Percentiles rank a stretch among this genome's conserved stretches.
Conservation (phyloP, 768 basidiomycete genomes). For the Leccinum arenicola region DNA sequence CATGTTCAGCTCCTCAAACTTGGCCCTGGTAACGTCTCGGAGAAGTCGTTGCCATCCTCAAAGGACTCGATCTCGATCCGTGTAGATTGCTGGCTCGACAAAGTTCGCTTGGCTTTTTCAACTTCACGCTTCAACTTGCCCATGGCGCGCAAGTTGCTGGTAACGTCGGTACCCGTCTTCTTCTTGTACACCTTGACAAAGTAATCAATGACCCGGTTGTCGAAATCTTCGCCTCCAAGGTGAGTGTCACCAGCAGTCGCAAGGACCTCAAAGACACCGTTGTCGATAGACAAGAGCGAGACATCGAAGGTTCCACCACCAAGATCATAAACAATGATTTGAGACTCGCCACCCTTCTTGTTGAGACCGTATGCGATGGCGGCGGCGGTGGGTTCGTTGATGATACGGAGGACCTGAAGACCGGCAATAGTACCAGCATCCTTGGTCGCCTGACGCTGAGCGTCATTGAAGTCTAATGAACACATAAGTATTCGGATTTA, state of each 20-base stretch:
- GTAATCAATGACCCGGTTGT: conserved; percentile 90
- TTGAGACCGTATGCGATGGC: conserved; percentile 98
- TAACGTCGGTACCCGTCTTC: conserved; percentile 85
- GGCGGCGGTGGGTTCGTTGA: conserved; percentile 97
- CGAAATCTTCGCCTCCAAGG: conserved; percentile 95
- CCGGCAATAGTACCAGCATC: conserved; percentile 96
- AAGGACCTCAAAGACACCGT: conserved; percentile 88
- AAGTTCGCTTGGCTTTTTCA: conserved; percentile 92
- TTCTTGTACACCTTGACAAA: conserved; percentile 89
- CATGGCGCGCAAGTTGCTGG: conserved; percentile 76
- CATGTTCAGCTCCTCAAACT: conserved; percentile 98
- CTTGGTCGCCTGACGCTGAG: conserved; percentile 98
- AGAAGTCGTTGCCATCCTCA: conserved; percentile 95
- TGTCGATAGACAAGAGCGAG: conserved; percentile 91
- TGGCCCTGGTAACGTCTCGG: conserved; percentile 96
- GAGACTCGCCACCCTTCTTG: conserved; percentile 91
- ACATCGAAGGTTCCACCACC: conserved; percentile 99
- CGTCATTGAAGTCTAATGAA: conserved; percentile 94
- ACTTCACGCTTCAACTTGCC: conserved; percentile 92
- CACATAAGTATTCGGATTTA: background rate
- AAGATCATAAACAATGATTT: conserved; percentile 97
- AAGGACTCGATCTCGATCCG: conserved; percentile 95
- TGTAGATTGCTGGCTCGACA: conserved; percentile 86
- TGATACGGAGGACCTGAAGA: conserved; percentile 92
- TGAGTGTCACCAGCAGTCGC: conserved; percentile 94